Evolutionary conservation across 208 protist species (phyloP), one percentile per base, ranked within the genome.

Genomic region (Leishmania lainsoni): DNA sequence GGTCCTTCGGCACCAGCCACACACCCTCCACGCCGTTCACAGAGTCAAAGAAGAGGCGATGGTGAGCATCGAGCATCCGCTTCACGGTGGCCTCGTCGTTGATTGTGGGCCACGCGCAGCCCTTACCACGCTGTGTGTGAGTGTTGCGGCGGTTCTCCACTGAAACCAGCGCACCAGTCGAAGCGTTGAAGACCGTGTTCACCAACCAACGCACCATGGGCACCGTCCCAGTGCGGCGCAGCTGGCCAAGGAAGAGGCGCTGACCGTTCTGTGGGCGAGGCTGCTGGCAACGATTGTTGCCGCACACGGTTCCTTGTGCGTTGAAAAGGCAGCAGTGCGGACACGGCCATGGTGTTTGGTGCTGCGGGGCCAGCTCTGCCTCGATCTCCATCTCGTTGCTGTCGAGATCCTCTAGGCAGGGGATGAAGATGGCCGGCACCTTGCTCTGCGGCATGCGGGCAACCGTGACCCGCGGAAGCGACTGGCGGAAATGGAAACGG

Each of bases 161-260:
- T 63, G 79, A 87, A 29, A 90, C 49, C 16, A 96, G 78, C 42
- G 89, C 76, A 32, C 84, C 83, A 9, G 63, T 26, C 32, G 86
- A 82, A 1, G 84, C 78, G 76, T 92, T 80, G 22, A 94, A 86
- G 73, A 96, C 91, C 56, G 79, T 83, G 9, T 88, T 80, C 52
- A 96, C 81, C 0, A 96, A 76, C 91, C 92, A 96, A 70, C 87
- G 83, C 59, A 96, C 83, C 90, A 94, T 93, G 26, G 87, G 88
- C 70, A 94, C 91, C 22, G 92, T 96, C 42, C 83, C 90, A 51
- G 79, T 74, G 80, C 92, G 92, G 59, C 90, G 92, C 58, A 96
- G 92, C 81, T 96, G 92, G n/a, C 92, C 92, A 51, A 96, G 59
- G 78, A 96, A 96, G 48, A 96, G 76, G 42, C 92, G 92, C 65